Evolutionary conservation across 1,139 yeast species (phyloP).

Genomic region (Kazachstania sp.): DNA sequence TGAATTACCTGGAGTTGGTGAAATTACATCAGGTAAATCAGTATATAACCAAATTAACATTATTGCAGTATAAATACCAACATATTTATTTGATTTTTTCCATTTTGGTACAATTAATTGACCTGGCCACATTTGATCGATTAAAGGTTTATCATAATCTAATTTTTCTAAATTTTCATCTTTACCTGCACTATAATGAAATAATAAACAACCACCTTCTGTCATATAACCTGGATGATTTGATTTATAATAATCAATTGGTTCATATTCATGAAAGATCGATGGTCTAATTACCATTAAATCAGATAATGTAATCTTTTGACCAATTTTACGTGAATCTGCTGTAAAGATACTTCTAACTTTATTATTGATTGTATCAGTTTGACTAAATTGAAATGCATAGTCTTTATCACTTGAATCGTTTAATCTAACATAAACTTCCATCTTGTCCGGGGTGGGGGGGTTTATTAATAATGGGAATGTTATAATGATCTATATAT

Average conservation of each 20-base stretch:
- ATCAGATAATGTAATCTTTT: conserved; percentile 35
- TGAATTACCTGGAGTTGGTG: conserved; percentile 90
- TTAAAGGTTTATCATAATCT: conserved; percentile 40
- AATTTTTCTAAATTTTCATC: conserved; percentile 38
- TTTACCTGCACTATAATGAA: conserved; percentile 49
- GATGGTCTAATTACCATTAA: conserved; percentile 67
- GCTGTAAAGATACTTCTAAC: conserved; percentile 48
- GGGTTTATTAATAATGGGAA: too few relatives aligned
- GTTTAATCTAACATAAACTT: conserved; percentile 76
- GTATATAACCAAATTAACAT: conserved; percentile 77
- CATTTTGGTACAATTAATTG: conserved; percentile 80
- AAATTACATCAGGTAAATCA: conserved; percentile 78
- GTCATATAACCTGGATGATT: conserved; percentile 78
- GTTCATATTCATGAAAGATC: conserved; percentile 56
- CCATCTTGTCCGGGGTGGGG: too few relatives aligned
- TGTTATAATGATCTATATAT: too few relatives aligned
- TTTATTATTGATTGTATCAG: conserved; percentile 46
- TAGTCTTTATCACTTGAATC: conserved; percentile 81
- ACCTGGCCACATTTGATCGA: conserved; percentile 75
- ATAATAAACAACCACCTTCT: conserved; percentile 71
- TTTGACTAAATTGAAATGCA: conserved; percentile 64
- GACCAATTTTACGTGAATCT: conserved; percentile 24
- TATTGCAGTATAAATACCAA: conserved; percentile 38
- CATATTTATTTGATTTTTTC: conserved; percentile 48
- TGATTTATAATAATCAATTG: conserved; percentile 59